Conservation (phyloP, 192 early-diverging fungal genomes). For the Gryganskiella cystojenkinii region DNA sequence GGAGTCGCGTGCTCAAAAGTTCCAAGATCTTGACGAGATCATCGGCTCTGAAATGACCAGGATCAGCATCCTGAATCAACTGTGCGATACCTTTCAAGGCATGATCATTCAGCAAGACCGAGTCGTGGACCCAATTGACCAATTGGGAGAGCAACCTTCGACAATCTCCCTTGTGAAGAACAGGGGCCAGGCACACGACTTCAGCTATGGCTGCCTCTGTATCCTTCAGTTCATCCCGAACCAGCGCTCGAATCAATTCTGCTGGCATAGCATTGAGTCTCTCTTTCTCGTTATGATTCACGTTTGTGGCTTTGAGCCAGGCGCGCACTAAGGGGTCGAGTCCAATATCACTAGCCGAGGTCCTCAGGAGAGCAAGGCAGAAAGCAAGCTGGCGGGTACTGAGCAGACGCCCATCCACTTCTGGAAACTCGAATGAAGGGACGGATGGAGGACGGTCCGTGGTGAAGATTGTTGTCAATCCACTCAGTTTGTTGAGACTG, state of each 20-base stretch:
- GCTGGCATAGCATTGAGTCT: not conserved
- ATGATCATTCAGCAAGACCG: not conserved
- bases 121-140: not conserved
- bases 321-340: too few species aligned
- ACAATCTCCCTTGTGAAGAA: not conserved
- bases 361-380: too few species aligned
- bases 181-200: slow-evolving; percentile 3
- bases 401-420: too few species aligned
- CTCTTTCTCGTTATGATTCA: too few species aligned
- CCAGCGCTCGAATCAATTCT: not conserved
- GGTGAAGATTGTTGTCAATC: too few species aligned
- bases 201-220: not conserved
- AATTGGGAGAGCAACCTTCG: not conserved
- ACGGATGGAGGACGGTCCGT: too few species aligned
- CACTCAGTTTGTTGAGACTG: too few species aligned
- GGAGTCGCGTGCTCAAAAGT: not conserved
- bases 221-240: not conserved
- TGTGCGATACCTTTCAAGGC: not conserved
- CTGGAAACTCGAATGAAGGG: too few species aligned
- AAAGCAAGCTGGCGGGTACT: too few species aligned
- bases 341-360: too few species aligned
- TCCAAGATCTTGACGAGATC: slow-evolving; percentile 2
- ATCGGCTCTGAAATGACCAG: not conserved
- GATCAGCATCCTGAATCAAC: slow-evolving; percentile 2
- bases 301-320: too few species aligned